A percentile compares a stretch with the other conserved stretches of the same genome.
phyloP scores from a whole-genome alignment of 345 rosid species.

The Acer yangbiense region DNA sequence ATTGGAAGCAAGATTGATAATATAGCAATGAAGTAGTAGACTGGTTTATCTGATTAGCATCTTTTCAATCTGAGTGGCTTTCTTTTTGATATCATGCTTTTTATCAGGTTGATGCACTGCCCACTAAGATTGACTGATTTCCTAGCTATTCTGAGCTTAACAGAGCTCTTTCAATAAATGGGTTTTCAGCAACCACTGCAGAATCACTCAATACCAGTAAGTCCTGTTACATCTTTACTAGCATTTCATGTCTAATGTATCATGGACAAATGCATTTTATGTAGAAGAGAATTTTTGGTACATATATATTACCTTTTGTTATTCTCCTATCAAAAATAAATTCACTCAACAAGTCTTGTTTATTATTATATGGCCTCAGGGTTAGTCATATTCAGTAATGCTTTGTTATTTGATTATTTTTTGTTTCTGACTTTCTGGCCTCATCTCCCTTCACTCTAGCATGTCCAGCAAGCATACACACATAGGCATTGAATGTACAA shows the following conservation, averaged over 20 bases:
- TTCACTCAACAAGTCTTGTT: background rate
- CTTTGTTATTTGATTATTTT: background rate
- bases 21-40: background rate
- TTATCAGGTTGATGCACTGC: slow-evolving; percentile 42
- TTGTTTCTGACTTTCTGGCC: too few species aligned
- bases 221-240: slow-evolving; percentile 14
- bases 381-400: background rate
- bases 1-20: too few species aligned
- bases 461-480: background rate
- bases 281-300: background rate
- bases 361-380: background rate
- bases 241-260: slow-evolving; percentile 4
- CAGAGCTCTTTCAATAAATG: slow-evolving; percentile 71
- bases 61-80: background rate
- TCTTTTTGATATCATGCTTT: slow-evolving; percentile 10
- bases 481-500: background rate
- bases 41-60: background rate
- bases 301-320: background rate
- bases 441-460: background rate
- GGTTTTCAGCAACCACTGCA: slow-evolving; percentile 41
- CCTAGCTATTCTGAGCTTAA: slow-evolving; percentile 61
- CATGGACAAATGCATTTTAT: background rate
- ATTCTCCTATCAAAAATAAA: background rate
- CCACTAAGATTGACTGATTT: slow-evolving; percentile 58
- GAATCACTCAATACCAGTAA: slow-evolving; percentile 40